Conservation (phyloP, 1,284 basidiomycete genomes). For the Rhodotorula sp. region DNA sequence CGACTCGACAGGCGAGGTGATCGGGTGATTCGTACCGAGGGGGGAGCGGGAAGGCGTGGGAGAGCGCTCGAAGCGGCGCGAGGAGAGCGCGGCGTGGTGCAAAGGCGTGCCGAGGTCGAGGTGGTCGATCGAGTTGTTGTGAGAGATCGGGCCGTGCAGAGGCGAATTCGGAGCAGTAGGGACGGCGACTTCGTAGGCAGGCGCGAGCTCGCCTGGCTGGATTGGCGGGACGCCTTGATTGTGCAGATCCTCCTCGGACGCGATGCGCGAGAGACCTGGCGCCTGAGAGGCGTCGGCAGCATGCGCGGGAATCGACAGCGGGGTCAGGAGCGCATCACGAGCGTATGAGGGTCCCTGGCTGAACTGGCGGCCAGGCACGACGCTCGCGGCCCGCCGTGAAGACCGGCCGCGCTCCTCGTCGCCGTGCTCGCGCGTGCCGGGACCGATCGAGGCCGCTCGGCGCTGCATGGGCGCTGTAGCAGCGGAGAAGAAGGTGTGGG, state of each 20-base stretch:
- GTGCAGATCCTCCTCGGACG: slow-evolving; percentile 15
- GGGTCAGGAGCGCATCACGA: slow-evolving; percentile 24
- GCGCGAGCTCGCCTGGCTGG: slow-evolving; percentile 34
- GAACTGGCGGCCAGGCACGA: slow-evolving; percentile 32
- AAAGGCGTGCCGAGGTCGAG: slow-evolving; percentile 9
- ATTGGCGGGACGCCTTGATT: slow-evolving; percentile 17
- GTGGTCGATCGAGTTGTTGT: background rate
- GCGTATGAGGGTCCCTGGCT: slow-evolving; percentile 32
- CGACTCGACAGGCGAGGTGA: slow-evolving; percentile 3
- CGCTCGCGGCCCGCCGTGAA: slow-evolving; percentile 27
- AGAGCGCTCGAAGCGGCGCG: slow-evolving; percentile 6
- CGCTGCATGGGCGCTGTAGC: slow-evolving; percentile 46
- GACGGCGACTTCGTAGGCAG: slow-evolving; percentile 37
- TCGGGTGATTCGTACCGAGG: slow-evolving; percentile 13
- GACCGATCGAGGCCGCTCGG: slow-evolving; percentile 76
- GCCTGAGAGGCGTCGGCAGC: background rate
- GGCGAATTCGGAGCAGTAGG: slow-evolving; percentile 17
- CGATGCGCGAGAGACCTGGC: slow-evolving; percentile 28
- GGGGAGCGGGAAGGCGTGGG: slow-evolving; percentile 27
- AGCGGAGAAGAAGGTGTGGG: slow-evolving; percentile 72
- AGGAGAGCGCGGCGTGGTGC: background rate
- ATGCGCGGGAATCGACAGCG: background rate
- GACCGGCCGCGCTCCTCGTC: slow-evolving; percentile 24
- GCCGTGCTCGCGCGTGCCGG: slow-evolving; percentile 56
- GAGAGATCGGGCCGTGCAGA: background rate